These are phyloP conservation scores for Trapa bicornis DNA, from an alignment of 345 rosid genomes.

Conservation along the genomic window DNA sequence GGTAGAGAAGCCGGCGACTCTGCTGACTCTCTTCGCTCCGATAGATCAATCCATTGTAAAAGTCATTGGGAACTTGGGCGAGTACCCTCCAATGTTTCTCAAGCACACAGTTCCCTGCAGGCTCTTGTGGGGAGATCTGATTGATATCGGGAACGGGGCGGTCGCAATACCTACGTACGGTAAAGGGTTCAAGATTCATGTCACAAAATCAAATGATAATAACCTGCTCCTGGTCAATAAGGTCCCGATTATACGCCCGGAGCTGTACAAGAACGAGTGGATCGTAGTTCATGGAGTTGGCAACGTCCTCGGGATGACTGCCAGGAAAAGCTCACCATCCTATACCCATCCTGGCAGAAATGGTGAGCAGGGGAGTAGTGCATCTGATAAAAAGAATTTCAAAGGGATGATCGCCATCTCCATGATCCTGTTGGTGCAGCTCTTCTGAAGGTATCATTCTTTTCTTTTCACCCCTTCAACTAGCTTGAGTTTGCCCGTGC, in stretches of 20 bases:
- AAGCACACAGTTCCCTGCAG: constrained; percentile 28
- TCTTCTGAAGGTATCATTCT: neutral
- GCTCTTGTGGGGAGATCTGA: constrained; percentile 25
- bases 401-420: neutral
- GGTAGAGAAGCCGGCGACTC: constrained; percentile 12
- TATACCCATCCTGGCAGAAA: neutral
- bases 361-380: neutral
- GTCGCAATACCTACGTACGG: constrained; percentile 15
- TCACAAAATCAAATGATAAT: constrained; percentile 15
- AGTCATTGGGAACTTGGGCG: constrained; percentile 9
- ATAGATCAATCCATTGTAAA: constrained; percentile 17
- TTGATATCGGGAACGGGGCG: constrained; percentile 13
- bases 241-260: constrained; percentile 16
- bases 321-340: neutral
- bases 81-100: constrained; percentile 19
- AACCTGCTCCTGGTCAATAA: constrained; percentile 22
- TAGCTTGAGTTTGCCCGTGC: neutral
- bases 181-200: constrained; percentile 19
- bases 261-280: constrained; percentile 23
- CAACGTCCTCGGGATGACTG: neutral
- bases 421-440: neutral
- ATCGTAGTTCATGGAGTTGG: constrained; percentile 29
- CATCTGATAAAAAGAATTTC: neutral
- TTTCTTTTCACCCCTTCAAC: neutral
- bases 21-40: constrained; percentile 35